Conservation (phyloP, 495 filamentous ascomycete species). For the Chlorociboria aeruginascens region DNA sequence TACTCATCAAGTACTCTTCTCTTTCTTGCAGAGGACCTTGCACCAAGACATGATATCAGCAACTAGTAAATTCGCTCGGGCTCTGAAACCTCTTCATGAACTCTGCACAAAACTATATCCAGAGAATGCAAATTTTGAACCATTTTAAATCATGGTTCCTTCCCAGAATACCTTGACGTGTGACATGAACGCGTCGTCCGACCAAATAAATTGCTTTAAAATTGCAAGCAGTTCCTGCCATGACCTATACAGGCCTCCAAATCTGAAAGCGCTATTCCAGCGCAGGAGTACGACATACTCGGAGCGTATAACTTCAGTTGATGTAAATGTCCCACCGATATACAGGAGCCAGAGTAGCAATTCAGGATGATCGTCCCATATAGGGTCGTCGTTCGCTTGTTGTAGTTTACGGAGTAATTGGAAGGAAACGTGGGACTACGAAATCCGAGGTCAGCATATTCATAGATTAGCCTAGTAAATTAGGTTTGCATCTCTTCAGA, state of each 20-base stretch:
- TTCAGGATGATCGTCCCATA: conserved; percentile 21
- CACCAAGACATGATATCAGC: too few species aligned
- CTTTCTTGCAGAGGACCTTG: too few species aligned
- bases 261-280: conserved; percentile 13
- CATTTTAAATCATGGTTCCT: conserved; percentile 8
- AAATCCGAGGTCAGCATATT: conserved; percentile 10
- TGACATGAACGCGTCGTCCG: conserved; percentile 24
- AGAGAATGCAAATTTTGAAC: background rate
- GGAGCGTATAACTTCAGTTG: conserved; percentile 20
- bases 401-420: conserved; percentile 24
- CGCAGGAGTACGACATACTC: conserved; percentile 22
- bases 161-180: conserved; percentile 24
- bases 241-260: background rate
- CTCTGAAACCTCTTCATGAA: background rate
- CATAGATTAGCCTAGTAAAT: too few species aligned
- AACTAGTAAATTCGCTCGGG: background rate
- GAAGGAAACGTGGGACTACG: conserved; percentile 25
- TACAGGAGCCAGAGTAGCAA: conserved; percentile 27
- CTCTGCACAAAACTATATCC: background rate
- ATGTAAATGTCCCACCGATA: conserved; percentile 29
- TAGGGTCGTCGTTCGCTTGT: conserved; percentile 12
- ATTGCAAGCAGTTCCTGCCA: conserved; percentile 21
- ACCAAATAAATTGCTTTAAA: conserved; percentile 29
- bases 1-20: too few species aligned
- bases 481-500: too few species aligned